Base-by-base conservation (phyloP, 2,329 filamentous ascomycete genomes). In the Pseudopithomyces chartarum region DNA sequence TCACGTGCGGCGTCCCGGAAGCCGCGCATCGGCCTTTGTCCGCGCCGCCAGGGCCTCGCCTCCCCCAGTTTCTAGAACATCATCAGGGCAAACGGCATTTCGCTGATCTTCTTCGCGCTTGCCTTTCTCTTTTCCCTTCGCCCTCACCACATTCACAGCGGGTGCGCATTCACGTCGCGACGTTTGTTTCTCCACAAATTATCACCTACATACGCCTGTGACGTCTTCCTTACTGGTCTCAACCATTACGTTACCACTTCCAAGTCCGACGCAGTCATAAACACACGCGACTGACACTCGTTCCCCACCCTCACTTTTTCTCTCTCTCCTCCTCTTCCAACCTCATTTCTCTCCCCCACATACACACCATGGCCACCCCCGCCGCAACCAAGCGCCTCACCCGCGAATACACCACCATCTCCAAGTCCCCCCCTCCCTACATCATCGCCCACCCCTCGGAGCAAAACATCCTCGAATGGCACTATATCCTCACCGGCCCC, bases 401-500 rank as follows among this genome's bases (percentile, higher is more conserved):
- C 54, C 82, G 84, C 59, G 86, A 89, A 77, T 89, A 88, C 70
- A 81, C 85, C 73, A 80, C 83, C 60, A 87, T 89, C 59, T 81
- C 84, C 68, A 83, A 86, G 68, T 94, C 92, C 68, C 92, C 93
- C 11, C 92, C 92, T 34, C 92, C 92, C 52, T 96, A 91, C 79
- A 96, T 97, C 68, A 83, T 86, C 49, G 92, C 93, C 13, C 92
- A 97, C 73, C 92, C 92, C 11, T 96, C 92, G 38, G 93, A 97
- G 64, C 85, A 86, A 40, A 97, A 97, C 76, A 97, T 97, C 63
- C 85, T 97, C 46, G 93, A 97, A 65, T 96, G 92, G 92, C 92
- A 96, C 79, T 96, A 96, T 80, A 91, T 97, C 72, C 90, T 98
- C 64, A 97, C 93, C 36, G 95, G 95, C 1, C 94, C 95, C 33